Evolutionary conservation across 1,284 basidiomycete genomes (phyloP), one percentile per base, ranked within the genome.

Genomic region (Ceratobasidium sp.): DNA sequence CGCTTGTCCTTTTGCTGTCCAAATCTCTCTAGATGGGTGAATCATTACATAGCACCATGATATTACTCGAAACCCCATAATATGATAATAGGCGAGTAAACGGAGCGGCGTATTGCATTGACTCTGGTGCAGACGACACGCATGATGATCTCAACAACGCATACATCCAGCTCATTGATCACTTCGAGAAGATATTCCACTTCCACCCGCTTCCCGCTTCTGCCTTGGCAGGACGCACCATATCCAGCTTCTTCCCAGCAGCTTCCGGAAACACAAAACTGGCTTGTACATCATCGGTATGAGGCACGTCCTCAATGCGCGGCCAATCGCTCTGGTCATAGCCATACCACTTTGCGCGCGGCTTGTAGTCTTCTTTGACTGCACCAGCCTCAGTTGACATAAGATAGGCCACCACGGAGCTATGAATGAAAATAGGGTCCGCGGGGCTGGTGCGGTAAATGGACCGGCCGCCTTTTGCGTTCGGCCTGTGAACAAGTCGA

Each of bases 381-480:
- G 52, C 55, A 1, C 4, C 50, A 2, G 60, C 60, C 1, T 35
- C 46, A 2, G 16, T n/a, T 6, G 71, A 65, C 20, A 50, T 35
- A 3, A 75, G 20, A 23, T 76, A 59, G 38, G 52, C 62, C 12
- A 76, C 52, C 2, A 76, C 74, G 3, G 74, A 76, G 35, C 64
- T 76, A n/a, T 76, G 74, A 5, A 76, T 55, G 52, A 44, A 67
- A 35, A 76, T 76, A 30, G 74, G 74, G 52, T 76, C 74, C 3
- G 50, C 67, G 44, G 41, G 16, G 4, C 27, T 76, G 35, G 54
- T 18, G 0, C 38, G 50, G 27, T 66, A 67, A 14, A 76, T 67
- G 27, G 50, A n/a, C 16, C 74, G 48, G 10, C 74, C 74, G 10
- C 18, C 12, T 33, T 67, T 76, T 16, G 74, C 62, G 41, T 76